Percentiles rank a stretch among this genome's conserved stretches.
Conservation (phyloP, 768 basidiomycete genomes). For the Panaeolus cyanescens region DNA sequence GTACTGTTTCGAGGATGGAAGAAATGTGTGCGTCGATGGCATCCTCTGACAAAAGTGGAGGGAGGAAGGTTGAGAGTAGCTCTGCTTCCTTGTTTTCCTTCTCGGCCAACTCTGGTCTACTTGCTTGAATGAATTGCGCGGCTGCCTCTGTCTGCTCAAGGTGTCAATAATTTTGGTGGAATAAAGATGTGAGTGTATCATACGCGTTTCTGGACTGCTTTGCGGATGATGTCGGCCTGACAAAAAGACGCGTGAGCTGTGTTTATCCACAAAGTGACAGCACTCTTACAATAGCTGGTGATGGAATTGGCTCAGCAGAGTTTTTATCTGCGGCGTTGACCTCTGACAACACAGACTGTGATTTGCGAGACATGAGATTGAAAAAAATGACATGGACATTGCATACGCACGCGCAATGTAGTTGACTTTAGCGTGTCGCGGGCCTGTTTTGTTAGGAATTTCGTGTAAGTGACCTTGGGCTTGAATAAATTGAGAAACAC, state of each 20-base stretch:
- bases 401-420: slow-evolving; percentile 53
- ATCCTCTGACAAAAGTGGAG: slow-evolving; percentile 55
- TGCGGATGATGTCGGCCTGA: slow-evolving; percentile 51
- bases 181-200: slow-evolving; percentile 20
- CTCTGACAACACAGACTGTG: slow-evolving; percentile 68
- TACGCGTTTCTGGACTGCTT: slow-evolving; percentile 60
- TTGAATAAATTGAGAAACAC: slow-evolving; percentile 3
- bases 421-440: slow-evolving; percentile 60
- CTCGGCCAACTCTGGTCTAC: slow-evolving; percentile 65
- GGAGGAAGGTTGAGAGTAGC: slow-evolving; percentile 56
- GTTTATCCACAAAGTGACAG: not conserved
- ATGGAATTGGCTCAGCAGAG: slow-evolving; percentile 40
- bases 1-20: slow-evolving; percentile 37
- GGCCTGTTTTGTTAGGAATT: slow-evolving; percentile 33
- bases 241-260: not conserved
- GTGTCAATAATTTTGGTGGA: not conserved
- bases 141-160: slow-evolving; percentile 46
- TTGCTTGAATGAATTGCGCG: slow-evolving; percentile 52
- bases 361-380: not conserved
- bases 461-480: not conserved
- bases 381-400: not conserved
- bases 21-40: slow-evolving; percentile 56
- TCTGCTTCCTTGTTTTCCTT: slow-evolving; percentile 62
- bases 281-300: slow-evolving; percentile 44
- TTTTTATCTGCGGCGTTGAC: slow-evolving; percentile 69